A percentile compares a stretch with the other conserved stretches of the same genome.
phyloP scores from a whole-genome alignment of 2,329 filamentous ascomycete genomes.

The Colletotrichum cereale region DNA sequence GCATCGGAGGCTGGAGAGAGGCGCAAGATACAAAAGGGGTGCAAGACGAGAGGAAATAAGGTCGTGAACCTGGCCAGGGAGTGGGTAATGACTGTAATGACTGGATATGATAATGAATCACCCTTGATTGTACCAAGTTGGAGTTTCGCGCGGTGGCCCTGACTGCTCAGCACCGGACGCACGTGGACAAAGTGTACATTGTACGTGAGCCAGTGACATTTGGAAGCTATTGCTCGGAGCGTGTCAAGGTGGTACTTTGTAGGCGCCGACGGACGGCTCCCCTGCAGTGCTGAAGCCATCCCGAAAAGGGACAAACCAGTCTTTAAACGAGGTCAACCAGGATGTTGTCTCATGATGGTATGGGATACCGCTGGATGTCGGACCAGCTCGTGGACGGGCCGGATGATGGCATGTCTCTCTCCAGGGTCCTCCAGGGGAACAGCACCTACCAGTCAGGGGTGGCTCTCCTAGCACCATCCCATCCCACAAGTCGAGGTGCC shows the following conservation, averaged over 20 bases:
- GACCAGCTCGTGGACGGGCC: slow-evolving; percentile 26
- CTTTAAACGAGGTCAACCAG: slow-evolving; percentile 1
- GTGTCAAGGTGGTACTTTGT: neutral
- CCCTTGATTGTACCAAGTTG: neutral
- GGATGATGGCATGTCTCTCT: slow-evolving; percentile 29
- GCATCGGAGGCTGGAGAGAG: slow-evolving; percentile 34
- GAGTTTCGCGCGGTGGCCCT: neutral
- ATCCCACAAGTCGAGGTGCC: neutral
- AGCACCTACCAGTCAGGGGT: slow-evolving; percentile 20
- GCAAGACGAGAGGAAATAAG: neutral
- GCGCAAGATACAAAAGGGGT: neutral
- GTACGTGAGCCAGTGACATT: neutral
- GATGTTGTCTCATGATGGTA: slow-evolving; percentile 31
- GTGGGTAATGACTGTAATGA: slow-evolving; percentile 22
- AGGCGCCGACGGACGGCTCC: neutral
- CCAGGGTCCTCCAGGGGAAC: slow-evolving; percentile 23
- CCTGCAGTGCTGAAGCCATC: neutral
- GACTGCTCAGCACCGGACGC: neutral
- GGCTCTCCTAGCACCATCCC: slow-evolving; percentile 1
- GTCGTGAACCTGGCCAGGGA: neutral
- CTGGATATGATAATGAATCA: neutral
- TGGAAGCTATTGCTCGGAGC: neutral
- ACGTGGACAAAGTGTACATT: neutral
- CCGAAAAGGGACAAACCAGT: slow-evolving; percentile 6
- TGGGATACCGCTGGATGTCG: slow-evolving; percentile 22